These are phyloP conservation scores for Haematococcus lacustris DNA, from an alignment of 139 green algal genomes.

Conservation along the genomic window DNA sequence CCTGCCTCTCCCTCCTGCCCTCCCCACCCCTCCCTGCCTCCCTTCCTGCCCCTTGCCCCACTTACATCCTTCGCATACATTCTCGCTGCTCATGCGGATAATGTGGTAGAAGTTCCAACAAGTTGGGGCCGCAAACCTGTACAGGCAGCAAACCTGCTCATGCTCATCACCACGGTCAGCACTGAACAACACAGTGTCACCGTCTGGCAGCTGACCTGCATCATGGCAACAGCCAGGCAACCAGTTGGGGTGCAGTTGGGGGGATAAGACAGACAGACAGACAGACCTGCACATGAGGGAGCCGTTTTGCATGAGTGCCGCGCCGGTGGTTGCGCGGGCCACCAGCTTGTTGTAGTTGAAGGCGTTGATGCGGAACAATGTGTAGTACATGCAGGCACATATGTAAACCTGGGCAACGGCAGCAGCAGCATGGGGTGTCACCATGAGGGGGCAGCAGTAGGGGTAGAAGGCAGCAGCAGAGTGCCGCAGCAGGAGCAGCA, in stretches of 20 bases:
- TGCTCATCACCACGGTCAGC: no score
- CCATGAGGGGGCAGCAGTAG: no score
- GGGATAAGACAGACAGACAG: no score
- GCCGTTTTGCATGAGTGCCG: slow-evolving; percentile 49
- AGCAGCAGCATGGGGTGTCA: no score
- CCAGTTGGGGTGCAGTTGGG: no score
- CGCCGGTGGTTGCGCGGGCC: slow-evolving; percentile 24
- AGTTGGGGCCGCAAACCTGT: slow-evolving; percentile 84
- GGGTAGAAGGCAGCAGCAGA: no score
- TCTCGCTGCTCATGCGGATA: slow-evolving; percentile 53
- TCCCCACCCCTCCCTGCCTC: not conserved
- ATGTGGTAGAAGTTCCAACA: slow-evolving; percentile 92
- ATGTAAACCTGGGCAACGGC: slow-evolving; percentile 86
- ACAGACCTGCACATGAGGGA: slow-evolving; percentile 70
- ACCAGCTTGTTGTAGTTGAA: slow-evolving; percentile 66
- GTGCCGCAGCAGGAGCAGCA: no score
- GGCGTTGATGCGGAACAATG: slow-evolving; percentile 57
- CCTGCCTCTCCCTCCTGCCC: not conserved
- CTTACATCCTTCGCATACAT: slow-evolving; percentile 9
- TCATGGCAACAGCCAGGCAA: no score
- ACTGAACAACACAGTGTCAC: no score
- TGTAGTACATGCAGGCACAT: slow-evolving; percentile 81
- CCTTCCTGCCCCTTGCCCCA: slow-evolving; percentile 1
- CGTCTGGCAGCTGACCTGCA: no score
- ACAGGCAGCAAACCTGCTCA: no score